Base-by-base conservation (phyloP, 371 early-diverging fungal genomes). In the Encephalitozoon hellem region DNA sequence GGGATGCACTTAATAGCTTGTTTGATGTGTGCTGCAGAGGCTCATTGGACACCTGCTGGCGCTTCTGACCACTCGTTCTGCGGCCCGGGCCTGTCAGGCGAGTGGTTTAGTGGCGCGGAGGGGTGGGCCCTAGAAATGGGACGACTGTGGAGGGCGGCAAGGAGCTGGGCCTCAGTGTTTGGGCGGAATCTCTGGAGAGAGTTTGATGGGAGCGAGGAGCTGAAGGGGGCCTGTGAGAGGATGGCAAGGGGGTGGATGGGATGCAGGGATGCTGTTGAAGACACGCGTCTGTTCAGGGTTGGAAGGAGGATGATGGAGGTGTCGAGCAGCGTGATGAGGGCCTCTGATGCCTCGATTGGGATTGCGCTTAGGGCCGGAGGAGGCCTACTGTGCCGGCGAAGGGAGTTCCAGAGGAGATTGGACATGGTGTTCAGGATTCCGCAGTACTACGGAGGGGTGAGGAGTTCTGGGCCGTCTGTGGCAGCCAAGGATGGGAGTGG, bases 111-210 rank as follows among this genome's bases (percentile, higher is more conserved):
- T 39, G 39, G 39, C 9, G 45, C 45, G 15, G 45, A 15, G n/a
- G n/a, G n/a, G n/a, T n/a, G n/a, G 15, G 55, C 55, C 55, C 55
- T 54, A 30, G 34, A 52, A 54, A 54, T 54, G 55, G 26, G 34
- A 34, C 55, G 18, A 6, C 34, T 54, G 32, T 30, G 34, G 32
- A 2, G 30, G 11, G 18, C 34, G 12, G 55, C 55, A 8, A 30
- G 6, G 15, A 30, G 18, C 28, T 54, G 55, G 9, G 34, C 15
- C 6, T 6, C 5, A 18, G 28, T 54, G 34, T 30, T 54, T 34
- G 34, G 34, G 18, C 6, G 18, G 34, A 54, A 54, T 34, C 26
- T 54, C 12, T 2, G 28, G 34, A 12, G 3, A 3, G 55, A 54
- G 34, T 30, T 30, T 30, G 32, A 54, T 8, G 28, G 15, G 15